Base-by-base conservation (phyloP, 345 rosid genomes). In the Rhizophora apiculata region DNA sequence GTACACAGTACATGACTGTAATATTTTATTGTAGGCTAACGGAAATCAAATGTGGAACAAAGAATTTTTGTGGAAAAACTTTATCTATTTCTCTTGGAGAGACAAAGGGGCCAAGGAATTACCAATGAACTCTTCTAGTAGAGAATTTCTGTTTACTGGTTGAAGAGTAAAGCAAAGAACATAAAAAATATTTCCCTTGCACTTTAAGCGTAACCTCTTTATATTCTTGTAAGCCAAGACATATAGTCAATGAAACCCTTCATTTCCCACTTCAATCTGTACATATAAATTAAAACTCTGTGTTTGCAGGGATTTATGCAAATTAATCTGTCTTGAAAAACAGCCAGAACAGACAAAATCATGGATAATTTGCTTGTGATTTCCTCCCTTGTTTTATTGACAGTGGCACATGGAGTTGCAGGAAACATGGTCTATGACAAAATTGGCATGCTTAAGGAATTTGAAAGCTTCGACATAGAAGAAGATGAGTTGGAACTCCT, bases 181-280 rank as follows among this genome's bases (percentile, higher is more conserved):
- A 73, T 69, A 5, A 70, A 81, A 76, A 79, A 67, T 62, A 67
- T 76, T 74, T 96, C 81, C 79, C 98, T 92, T 92, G 88, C 81
- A 82, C 98, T 90, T 90, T 64, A 95, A 90, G 97, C 72, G 82
- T 81, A 34, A 85, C 82, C 86, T 77, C 82, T 89, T 87, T 85
- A 83, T 89, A 71, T 82, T 81, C 98, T 95, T 95, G 82, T 86
- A 95, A 95, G 98, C 89, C 82, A 95, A 95, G 97, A 87, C 88
- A 84, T 68, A 80, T 53, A 72, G 71, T 49, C 73, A 73, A 69
- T 74, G 84, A 71, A 79, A 64, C 80, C 71, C 79, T 85, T 83
- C 67, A 74, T 71, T 85, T 78, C 72, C 82, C 60, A 54, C 80
- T 72, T 79, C 83, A 90, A 85, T 79, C 76, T 63, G 53, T 78